Percentiles rank a stretch among this genome's conserved stretches.
phyloP scores from a whole-genome alignment of 139 green algal species.

The Haematococcus sp. region DNA sequence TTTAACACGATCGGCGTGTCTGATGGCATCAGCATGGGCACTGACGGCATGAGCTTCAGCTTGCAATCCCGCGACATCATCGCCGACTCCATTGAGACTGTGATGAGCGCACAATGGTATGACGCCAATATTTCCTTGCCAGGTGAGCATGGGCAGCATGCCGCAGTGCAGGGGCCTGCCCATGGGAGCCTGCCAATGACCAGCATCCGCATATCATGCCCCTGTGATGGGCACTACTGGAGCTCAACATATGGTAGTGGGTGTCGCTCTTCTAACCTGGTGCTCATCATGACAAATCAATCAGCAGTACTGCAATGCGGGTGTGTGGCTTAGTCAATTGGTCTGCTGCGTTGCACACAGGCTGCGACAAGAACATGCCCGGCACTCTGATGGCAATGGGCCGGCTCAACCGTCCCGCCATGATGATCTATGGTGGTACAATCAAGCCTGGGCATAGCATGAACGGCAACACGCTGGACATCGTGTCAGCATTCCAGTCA shows the following conservation, averaged over 20 bases:
- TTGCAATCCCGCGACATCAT: slow-evolving; percentile 53
- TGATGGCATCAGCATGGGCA: slow-evolving; percentile 98
- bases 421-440: slow-evolving; percentile 99
- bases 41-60: slow-evolving; percentile 95
- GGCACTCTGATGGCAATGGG: slow-evolving; percentile 96
- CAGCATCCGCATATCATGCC: background rate
- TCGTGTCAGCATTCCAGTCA: slow-evolving; percentile 95
- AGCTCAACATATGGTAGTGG: too few relatives aligned
- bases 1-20: slow-evolving; percentile 95
- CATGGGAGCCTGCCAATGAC: too few relatives aligned
- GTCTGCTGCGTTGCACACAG: slow-evolving; percentile 27
- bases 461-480: slow-evolving; percentile 76
- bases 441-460: slow-evolving; percentile 85
- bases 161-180: background rate
- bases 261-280: too few relatives aligned
- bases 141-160: slow-evolving; percentile 15
- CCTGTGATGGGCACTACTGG: too few relatives aligned
- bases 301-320: background rate
- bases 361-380: slow-evolving; percentile 99
- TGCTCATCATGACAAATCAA: too few relatives aligned
- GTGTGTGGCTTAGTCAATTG: background rate
- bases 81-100: slow-evolving; percentile 92
- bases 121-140: slow-evolving; percentile 53
- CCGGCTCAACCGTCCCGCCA: slow-evolving; percentile 87
- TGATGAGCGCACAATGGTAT: slow-evolving; percentile 93